These are phyloP conservation scores for Agrostemma githago DNA, from an alignment of 148 eudicot species.

Conservation along the genomic window DNA sequence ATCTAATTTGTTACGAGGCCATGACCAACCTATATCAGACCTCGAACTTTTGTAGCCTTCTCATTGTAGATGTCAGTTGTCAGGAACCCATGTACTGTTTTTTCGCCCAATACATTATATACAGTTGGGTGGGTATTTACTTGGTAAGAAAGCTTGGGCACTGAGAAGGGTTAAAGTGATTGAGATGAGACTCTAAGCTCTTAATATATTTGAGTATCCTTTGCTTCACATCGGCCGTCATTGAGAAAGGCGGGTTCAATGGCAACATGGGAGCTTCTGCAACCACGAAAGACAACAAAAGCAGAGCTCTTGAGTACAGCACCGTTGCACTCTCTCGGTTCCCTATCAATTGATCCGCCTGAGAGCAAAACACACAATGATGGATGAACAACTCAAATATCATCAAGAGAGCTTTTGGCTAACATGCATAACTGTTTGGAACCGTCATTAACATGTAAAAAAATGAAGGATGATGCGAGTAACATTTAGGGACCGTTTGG, in stretches of 20 bases:
- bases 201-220: slow-evolving; percentile 33
- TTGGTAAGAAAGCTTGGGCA: slow-evolving; percentile 22
- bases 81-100: slow-evolving; percentile 9
- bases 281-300: slow-evolving; percentile 35
- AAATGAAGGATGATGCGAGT: neutral
- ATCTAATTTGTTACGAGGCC: slow-evolving; percentile 3
- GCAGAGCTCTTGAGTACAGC: slow-evolving; percentile 38
- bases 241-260: slow-evolving; percentile 35
- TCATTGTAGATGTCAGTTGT: slow-evolving; percentile 22
- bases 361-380: slow-evolving; percentile 10
- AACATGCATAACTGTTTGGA: neutral
- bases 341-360: slow-evolving; percentile 40
- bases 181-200: slow-evolving; percentile 33
- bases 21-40: neutral
- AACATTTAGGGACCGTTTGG: too few species aligned
- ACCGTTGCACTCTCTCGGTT: slow-evolving; percentile 30
- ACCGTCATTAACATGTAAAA: neutral
- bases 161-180: slow-evolving; percentile 24
- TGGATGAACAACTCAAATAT: neutral
- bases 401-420: neutral
- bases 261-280: slow-evolving; percentile 41
- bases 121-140: slow-evolving; percentile 36
- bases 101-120: slow-evolving; percentile 17
- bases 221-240: slow-evolving; percentile 24
- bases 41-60: neutral